Conservation (phyloP, 2,329 filamentous ascomycete species). For the Allantophomopsis lycopodina region DNA sequence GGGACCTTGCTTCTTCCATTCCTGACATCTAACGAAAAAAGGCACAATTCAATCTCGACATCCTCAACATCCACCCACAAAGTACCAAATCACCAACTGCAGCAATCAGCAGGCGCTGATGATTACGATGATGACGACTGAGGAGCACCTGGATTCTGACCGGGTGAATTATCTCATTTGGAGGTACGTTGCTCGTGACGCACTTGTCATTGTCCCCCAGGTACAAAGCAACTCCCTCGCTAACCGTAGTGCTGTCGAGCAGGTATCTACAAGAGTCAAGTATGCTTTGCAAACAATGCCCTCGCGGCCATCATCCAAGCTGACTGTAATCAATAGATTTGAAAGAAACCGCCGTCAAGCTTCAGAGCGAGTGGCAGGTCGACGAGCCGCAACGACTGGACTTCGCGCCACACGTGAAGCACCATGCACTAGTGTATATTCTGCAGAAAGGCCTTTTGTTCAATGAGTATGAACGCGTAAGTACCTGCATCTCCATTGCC, state of each 20-base stretch:
- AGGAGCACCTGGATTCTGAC: constrained; percentile 41
- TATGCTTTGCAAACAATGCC: constrained; percentile 8
- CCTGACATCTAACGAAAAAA: too few species aligned
- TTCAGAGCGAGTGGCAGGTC: constrained; percentile 56
- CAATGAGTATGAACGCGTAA: constrained; percentile 34
- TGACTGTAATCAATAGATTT: constrained; percentile 33
- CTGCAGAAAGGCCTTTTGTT: constrained; percentile 51
- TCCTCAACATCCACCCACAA: too few species aligned
- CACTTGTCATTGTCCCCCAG: not conserved
- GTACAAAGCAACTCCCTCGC: constrained; percentile 9
- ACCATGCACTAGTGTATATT: constrained; percentile 47
- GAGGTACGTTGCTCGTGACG: constrained; percentile 37
- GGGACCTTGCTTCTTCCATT: too few species aligned
- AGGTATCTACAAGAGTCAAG: constrained; percentile 21
- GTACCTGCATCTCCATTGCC: constrained; percentile 2
- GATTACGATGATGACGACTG: constrained; percentile 11
- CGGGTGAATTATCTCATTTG: constrained; percentile 59
- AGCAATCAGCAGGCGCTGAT: too few species aligned
- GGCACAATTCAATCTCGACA: too few species aligned
- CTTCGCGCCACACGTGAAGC: constrained; percentile 51
- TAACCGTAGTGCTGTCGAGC: constrained; percentile 13
- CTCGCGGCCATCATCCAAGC: not conserved
- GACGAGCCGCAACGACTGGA: constrained; percentile 47
- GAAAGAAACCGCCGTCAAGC: constrained; percentile 52
- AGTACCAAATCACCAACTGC: not conserved